These are phyloP conservation scores for Otatea glauca DNA, from an alignment of 176 grass and related monocot genomes.

Conservation along the genomic window DNA sequence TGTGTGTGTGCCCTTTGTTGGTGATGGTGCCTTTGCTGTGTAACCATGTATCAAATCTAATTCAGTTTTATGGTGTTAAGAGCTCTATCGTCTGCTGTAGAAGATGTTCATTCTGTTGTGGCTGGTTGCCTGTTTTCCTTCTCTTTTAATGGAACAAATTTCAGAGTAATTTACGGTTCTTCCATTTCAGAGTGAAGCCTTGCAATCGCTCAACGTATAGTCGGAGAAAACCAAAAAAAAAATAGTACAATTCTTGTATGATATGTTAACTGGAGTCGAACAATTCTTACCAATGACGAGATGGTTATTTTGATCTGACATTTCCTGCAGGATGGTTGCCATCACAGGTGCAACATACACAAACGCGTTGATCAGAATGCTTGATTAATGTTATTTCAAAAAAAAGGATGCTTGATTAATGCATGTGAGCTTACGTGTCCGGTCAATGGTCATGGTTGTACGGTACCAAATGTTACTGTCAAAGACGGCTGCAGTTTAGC, in stretches of 20 bases:
- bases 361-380: background rate
- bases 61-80: slow-evolving; percentile 54
- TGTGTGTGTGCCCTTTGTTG: slow-evolving; percentile 2
- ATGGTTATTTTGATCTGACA: background rate
- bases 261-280: background rate
- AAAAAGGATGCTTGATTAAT: background rate
- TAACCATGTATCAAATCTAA: slow-evolving; percentile 42
- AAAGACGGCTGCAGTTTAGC: background rate
- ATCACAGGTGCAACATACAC: background rate
- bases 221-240: background rate
- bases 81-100: slow-evolving; percentile 44
- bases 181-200: background rate
- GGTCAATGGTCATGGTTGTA: background rate
- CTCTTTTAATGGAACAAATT: slow-evolving; percentile 14
- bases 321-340: background rate
- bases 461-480: slow-evolving; percentile 1
- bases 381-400: no score
- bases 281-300: background rate
- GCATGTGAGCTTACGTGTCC: background rate
- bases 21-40: slow-evolving; percentile 31
- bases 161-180: background rate
- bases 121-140: slow-evolving; percentile 20
- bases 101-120: slow-evolving; percentile 33
- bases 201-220: background rate
- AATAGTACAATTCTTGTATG: background rate